Evolutionary conservation across 2,329 filamentous ascomycete species (phyloP).

Genomic region (Sarocladium strictum): DNA sequence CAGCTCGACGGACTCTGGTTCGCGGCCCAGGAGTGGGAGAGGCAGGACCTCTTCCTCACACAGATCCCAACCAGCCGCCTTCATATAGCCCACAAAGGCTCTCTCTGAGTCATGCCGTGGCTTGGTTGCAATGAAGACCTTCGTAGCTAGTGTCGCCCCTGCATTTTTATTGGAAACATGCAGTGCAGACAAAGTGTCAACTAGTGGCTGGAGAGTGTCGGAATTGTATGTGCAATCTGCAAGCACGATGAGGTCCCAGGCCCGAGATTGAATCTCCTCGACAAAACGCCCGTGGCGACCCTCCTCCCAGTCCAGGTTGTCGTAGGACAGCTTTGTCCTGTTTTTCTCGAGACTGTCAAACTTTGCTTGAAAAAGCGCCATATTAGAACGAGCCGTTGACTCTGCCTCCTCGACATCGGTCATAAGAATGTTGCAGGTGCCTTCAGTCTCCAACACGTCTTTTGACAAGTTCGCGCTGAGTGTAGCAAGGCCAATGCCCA

Average conservation of each 20-base stretch:
- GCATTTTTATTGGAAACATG: slow-evolving; percentile 28
- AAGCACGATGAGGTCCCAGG: slow-evolving; percentile 49
- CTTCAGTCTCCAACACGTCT: not conserved
- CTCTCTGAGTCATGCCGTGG: slow-evolving; percentile 48
- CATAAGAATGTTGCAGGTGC: slow-evolving; percentile 32
- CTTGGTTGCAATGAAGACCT: slow-evolving; percentile 50
- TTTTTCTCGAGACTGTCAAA: slow-evolving; percentile 11
- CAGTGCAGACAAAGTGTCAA: slow-evolving; percentile 45
- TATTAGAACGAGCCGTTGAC: slow-evolving; percentile 41
- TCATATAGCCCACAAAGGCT: slow-evolving; percentile 42
- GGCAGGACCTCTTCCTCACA: slow-evolving; percentile 30
- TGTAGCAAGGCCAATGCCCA: slow-evolving; percentile 43
- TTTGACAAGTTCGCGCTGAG: slow-evolving; percentile 21
- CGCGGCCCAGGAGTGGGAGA: slow-evolving; percentile 39
- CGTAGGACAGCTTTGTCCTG: slow-evolving; percentile 35
- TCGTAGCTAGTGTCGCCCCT: slow-evolving; percentile 22
- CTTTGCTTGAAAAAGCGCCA: slow-evolving; percentile 21
- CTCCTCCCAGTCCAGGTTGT: slow-evolving; percentile 53
- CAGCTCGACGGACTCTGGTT: slow-evolving; percentile 42
- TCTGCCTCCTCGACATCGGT: slow-evolving; percentile 52
- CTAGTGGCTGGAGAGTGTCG: slow-evolving; percentile 47
- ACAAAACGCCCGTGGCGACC: slow-evolving; percentile 40
- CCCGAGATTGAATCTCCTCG: slow-evolving; percentile 25
- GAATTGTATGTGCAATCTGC: slow-evolving; percentile 59
- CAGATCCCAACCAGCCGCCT: slow-evolving; percentile 35